Percentiles rank a stretch among this genome's conserved stretches.
Conservation (phyloP, 805 yeast genomes). For the Saitoella complicata region DNA sequence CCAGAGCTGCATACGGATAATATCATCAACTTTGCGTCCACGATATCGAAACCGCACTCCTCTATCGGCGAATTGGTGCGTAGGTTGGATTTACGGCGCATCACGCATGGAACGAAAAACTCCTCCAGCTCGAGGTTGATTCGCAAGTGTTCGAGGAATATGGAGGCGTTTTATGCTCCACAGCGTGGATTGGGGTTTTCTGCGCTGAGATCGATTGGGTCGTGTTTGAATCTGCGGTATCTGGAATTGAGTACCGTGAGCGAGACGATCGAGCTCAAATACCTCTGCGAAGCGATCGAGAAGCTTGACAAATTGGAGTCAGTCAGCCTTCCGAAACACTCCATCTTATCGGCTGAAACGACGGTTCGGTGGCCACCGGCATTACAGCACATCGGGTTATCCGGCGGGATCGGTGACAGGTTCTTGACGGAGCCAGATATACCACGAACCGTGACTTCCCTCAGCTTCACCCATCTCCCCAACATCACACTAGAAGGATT, state of each 20-base stretch:
- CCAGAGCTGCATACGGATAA: too few relatives aligned
- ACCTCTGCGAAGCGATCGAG: slow-evolving; percentile 59
- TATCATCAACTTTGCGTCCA: too few relatives aligned
- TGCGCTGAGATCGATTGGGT: slow-evolving; percentile 65
- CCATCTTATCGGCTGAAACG: slow-evolving; percentile 36
- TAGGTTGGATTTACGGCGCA: slow-evolving; percentile 55
- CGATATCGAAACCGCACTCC: too few relatives aligned
- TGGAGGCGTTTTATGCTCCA: slow-evolving; percentile 70
- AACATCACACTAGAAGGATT: slow-evolving; percentile 49
- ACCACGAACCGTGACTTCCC: slow-evolving; percentile 51
- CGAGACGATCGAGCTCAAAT: slow-evolving; percentile 72
- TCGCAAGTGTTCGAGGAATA: slow-evolving; percentile 51
- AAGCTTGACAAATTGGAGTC: slow-evolving; percentile 48
- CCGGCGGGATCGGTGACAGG: slow-evolving; percentile 80
- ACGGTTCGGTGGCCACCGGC: slow-evolving; percentile 60
- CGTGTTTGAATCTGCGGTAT: slow-evolving; percentile 46
- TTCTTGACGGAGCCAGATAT: slow-evolving; percentile 55
- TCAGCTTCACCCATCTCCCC: slow-evolving; percentile 84
- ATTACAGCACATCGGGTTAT: slow-evolving; percentile 51
- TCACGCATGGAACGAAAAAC: slow-evolving; percentile 82
- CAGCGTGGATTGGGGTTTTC: slow-evolving; percentile 89
- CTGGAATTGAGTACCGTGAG: slow-evolving; percentile 75
- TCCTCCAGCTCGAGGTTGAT: slow-evolving; percentile 73
- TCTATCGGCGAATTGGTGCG: slow-evolving; percentile 41
- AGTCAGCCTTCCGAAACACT: slow-evolving; percentile 76